Evolutionary conservation across 371 early-diverging fungal genomes (phyloP), one percentile per base, ranked within the genome.

Genomic region (Ordospora pajunii): DNA sequence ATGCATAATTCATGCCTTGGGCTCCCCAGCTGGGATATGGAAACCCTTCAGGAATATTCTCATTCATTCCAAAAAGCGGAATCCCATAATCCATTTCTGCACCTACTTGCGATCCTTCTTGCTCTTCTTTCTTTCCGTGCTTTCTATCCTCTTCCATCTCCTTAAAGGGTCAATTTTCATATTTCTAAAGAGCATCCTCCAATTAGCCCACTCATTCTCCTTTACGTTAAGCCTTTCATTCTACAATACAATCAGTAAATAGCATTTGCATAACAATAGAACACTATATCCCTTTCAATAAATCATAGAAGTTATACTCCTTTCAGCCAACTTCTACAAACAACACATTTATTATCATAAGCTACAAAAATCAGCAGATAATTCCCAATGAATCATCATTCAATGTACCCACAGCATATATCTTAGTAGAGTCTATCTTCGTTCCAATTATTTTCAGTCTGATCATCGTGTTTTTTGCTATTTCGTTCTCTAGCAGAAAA

Each of bases 361-460:
- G 2, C 32, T 32, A 32, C 32, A 32, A 32, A 32, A 51, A 14
- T 75, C 50, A 78, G 14, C 9, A 64, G 9, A 83, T 70, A 17
- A 77, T 64, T 7, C 86, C 86, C 25, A 86, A 52, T 73, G 66
- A 83, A 68, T 86, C 84, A 50, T 86, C 86, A 32, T 86, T 81
- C 21, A 86, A 69, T 25, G 84, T 86, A 3, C 83, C 86, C 11
- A 86, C 81, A 21, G 82, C 86, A 75, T 80, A 84, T 78, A 95
- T 92, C 82, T 92, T 92, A 0, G 89, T 90, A 19, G 93, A 92
- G 77, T 96, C 95, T 23, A 92, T 88, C 78, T 93, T 88, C 17
- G 92, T 90, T 46, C 96, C 95, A 19, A 94, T 90, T 71, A 97
- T 90, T 81, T 93, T 91, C 80, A 95, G 86, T 66, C 96, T 86